Base-by-base conservation (phyloP, 2,329 filamentous ascomycete species). In the Penicillium janthinellum region DNA sequence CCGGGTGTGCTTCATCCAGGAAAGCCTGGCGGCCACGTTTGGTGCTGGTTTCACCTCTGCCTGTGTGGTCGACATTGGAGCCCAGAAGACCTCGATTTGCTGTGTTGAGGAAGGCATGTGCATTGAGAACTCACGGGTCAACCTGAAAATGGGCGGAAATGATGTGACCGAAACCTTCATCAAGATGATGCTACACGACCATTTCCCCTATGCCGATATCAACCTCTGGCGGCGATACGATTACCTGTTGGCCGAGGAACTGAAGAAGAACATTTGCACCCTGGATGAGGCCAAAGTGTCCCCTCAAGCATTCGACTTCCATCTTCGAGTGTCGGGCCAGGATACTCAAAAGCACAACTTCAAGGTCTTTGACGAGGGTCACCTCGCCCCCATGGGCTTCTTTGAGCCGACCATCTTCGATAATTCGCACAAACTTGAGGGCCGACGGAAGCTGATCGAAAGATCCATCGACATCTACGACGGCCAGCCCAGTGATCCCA, bases 91-190 rank as follows among this genome's bases (percentile, higher is more conserved):
- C 1, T 96, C 95, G 0, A 90, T 99, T 35, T 94, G 93, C 63
- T 99, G 95, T 67, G 93, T 99, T 11, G 95, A 99, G 70, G 95
- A 99, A 75, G 95, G 95, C 1, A 90, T 99, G 77, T 92, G 91
- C 71, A 85, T 96, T 28, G 95, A 98, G 64, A 94, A 97, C 72
- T 99, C 95, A 15, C 87, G 95, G 15, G 86, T 99, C 73, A 98
- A 98, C 74, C 80, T 99, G 65, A 98, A 99, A 75, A 96, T 90
- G 70, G 95, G 95, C 53, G 95, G 95, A 1, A 88, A 85, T 69
- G 95, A 99, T 75, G 90, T 98, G 39, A 98, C 95, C 0, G 92
- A 96, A 69, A 90, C 91, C 0, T 97, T 99, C 70, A 84, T 96
- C 74, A 96, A 95, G 78, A 98, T 98, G 94, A 92, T 98, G 90